Percentiles rank a stretch among this genome's conserved stretches.
Evolutionary conservation across 1,284 basidiomycete species (phyloP).

Genomic region (Megacollybia platyphylla): DNA sequence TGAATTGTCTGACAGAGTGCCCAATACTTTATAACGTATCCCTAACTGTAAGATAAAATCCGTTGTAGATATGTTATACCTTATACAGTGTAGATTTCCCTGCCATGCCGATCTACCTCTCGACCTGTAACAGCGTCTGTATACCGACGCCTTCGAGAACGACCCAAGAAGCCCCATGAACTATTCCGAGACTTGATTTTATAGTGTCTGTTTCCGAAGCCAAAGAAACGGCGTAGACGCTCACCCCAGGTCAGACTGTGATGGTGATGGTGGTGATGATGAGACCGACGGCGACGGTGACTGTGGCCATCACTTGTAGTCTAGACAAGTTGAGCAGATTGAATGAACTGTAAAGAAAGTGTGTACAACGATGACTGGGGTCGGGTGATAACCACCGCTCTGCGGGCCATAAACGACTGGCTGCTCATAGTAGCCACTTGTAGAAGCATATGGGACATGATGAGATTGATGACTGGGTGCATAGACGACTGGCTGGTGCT

Average conservation of each 20-base stretch:
- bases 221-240: constrained; percentile 43
- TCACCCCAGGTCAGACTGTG: constrained; percentile 27
- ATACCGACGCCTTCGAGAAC: constrained; percentile 30
- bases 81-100: constrained; percentile 35
- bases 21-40: neutral
- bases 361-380: neutral
- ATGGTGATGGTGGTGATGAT: constrained; percentile 9
- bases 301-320: constrained; percentile 1
- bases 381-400: constrained; percentile 13
- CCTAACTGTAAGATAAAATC: neutral
- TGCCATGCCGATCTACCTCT: constrained; percentile 38
- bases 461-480: constrained; percentile 14
- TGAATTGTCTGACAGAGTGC: constrained; percentile 6
- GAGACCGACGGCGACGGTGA: constrained; percentile 8
- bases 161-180: constrained; percentile 34
- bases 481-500: constrained; percentile 17
- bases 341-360: constrained; percentile 1
- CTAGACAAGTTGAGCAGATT: neutral
- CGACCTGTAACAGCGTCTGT: constrained; percentile 33
- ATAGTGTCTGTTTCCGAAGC: constrained; percentile 26
- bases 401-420: constrained; percentile 11
- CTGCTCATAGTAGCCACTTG: constrained; percentile 13
- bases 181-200: constrained; percentile 23
- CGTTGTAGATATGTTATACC: neutral
- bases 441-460: constrained; percentile 10